Percentiles rank a stretch among this genome's conserved stretches.
These are phyloP conservation scores for Leccinum huronense DNA, from an alignment of 1,284 basidiomycete species.

Conservation along the genomic window DNA sequence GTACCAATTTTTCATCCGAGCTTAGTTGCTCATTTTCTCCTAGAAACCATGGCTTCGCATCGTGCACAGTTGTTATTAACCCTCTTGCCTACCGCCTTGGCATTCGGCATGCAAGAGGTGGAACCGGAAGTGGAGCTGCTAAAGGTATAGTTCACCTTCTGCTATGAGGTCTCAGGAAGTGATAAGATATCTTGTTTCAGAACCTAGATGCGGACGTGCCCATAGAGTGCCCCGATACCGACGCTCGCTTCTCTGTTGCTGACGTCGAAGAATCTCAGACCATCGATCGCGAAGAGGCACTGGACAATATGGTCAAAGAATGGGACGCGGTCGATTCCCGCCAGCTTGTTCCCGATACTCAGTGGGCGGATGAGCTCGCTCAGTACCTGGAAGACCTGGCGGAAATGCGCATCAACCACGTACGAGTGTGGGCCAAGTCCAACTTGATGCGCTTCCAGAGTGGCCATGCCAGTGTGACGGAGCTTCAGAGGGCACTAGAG, in stretches of 20 bases:
- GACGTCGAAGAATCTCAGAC: constrained; percentile 22
- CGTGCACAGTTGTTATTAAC: constrained; percentile 45
- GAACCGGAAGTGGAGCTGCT: constrained; percentile 46
- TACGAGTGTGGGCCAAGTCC: constrained; percentile 47
- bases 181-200: constrained; percentile 18
- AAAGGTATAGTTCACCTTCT: constrained; percentile 38
- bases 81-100: constrained; percentile 45
- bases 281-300: constrained; percentile 28
- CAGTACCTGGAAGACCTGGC: constrained; percentile 40
- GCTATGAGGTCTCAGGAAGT: neutral
- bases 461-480: constrained; percentile 46
- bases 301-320: constrained; percentile 31
- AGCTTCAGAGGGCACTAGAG: constrained; percentile 45
- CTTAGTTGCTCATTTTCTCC: constrained; percentile 2
- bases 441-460: constrained; percentile 49
- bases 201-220: constrained; percentile 48
- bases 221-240: constrained; percentile 38
- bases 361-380: constrained; percentile 43
- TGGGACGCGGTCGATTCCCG: constrained; percentile 38
- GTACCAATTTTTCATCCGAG: neutral
- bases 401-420: constrained; percentile 44
- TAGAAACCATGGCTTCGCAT: constrained; percentile 58
- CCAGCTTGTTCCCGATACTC: constrained; percentile 38
- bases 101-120: constrained; percentile 45
- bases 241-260: constrained; percentile 39